Conservation (phyloP, 768 basidiomycete species). For the Gymnopilus dilepis region DNA sequence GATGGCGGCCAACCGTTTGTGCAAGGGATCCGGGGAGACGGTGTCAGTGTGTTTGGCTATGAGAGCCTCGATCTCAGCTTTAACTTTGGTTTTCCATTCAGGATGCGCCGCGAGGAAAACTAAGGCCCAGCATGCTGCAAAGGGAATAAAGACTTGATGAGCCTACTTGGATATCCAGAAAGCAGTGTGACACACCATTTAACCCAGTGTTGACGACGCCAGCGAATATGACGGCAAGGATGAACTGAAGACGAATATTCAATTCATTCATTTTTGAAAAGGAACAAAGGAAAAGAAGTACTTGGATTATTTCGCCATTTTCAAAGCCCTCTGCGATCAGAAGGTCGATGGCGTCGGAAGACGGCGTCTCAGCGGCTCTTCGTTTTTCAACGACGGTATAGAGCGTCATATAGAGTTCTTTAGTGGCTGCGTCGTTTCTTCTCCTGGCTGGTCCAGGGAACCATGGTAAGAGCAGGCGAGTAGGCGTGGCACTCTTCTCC, state of each 20-base stretch:
- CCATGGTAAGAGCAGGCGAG: slow-evolving; percentile 39
- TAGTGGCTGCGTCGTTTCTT: slow-evolving; percentile 35
- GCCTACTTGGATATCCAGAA: slow-evolving; percentile 38
- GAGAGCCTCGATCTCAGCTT: slow-evolving; percentile 35
- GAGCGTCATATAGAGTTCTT: slow-evolving; percentile 33
- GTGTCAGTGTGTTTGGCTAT: slow-evolving; percentile 34
- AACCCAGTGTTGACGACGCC: slow-evolving; percentile 43
- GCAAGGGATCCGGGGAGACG: slow-evolving; percentile 33
- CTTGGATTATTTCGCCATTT: slow-evolving; percentile 31
- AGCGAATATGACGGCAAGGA: slow-evolving; percentile 39
- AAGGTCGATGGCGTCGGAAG: slow-evolving; percentile 40
- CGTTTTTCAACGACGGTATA: slow-evolving; percentile 33
- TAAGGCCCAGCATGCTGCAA: slow-evolving; percentile 42
- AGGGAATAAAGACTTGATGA: not conserved
- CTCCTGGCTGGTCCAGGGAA: slow-evolving; percentile 37
- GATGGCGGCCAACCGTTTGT: slow-evolving; percentile 39
- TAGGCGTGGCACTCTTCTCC: slow-evolving; percentile 41
- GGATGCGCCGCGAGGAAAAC: slow-evolving; percentile 38
- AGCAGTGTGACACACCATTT: slow-evolving; percentile 30
- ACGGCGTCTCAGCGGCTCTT: slow-evolving; percentile 27
- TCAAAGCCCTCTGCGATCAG: slow-evolving; percentile 35
- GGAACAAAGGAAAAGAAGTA: not conserved
- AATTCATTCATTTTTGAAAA: not conserved
- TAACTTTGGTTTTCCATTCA: slow-evolving; percentile 41
- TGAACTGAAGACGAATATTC: slow-evolving; percentile 32